These are phyloP conservation scores for Pestalotiopsis sp. DNA, from an alignment of 2,329 filamentous ascomycete species.

Conservation along the genomic window DNA sequence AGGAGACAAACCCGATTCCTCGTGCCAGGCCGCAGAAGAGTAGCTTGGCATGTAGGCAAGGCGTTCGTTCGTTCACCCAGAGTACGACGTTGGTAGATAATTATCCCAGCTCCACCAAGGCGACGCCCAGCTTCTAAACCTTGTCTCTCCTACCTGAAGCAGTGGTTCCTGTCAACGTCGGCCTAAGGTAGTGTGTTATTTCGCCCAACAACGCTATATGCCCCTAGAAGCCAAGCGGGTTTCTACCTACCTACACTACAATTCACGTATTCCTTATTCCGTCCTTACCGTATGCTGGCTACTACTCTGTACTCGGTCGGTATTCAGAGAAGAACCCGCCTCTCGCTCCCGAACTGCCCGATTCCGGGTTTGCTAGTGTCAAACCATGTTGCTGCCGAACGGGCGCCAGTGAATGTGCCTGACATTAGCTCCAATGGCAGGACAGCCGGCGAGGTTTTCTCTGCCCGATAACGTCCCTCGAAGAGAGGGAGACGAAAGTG, in stretches of 20 bases:
- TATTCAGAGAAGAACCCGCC: background rate
- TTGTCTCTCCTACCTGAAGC: constrained; percentile 8
- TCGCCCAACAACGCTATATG: background rate
- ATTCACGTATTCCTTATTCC: background rate
- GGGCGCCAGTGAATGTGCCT: constrained; percentile 20
- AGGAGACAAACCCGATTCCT: background rate
- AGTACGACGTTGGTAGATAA: background rate
- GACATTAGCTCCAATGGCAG: constrained; percentile 22
- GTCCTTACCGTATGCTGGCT: background rate
- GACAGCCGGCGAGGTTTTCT: constrained; percentile 17
- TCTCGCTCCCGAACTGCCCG: background rate
- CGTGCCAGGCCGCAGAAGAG: background rate
- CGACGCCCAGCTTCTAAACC: background rate
- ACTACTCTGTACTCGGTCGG: background rate
- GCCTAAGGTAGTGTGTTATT: background rate
- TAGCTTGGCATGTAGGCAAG: background rate
- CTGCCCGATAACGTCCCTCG: constrained; percentile 16
- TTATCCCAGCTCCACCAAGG: background rate
- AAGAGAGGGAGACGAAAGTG: constrained; percentile 1
- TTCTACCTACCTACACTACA: background rate
- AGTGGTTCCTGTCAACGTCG: background rate
- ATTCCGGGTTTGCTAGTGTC: background rate
- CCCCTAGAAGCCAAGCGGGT: background rate
- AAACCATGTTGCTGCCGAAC: background rate
- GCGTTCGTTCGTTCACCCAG: background rate